Evolutionary conservation across 352 stramenopile species (phyloP).

Genomic region (Elongisporangium anandrum): DNA sequence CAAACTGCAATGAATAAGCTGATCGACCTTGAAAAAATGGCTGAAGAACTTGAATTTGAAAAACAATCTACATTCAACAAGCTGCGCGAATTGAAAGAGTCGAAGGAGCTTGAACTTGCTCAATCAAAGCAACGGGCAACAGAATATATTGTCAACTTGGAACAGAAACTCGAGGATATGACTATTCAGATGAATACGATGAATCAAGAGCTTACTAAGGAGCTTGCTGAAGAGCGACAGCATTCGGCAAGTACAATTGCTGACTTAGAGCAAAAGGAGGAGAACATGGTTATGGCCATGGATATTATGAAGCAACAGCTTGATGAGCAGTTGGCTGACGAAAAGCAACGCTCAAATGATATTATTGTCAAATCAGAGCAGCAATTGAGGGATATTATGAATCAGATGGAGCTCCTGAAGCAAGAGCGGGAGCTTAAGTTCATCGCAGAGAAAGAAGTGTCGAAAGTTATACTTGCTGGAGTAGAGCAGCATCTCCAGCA

Average conservation of each 20-base stretch:
- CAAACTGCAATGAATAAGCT: background rate
- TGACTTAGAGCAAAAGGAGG: background rate
- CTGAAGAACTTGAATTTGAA: background rate
- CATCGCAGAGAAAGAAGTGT: background rate
- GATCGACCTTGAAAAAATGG: background rate
- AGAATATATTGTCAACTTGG: background rate
- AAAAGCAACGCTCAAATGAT: background rate
- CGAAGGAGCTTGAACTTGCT: background rate
- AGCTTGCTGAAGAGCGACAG: background rate
- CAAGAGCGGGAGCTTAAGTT: background rate
- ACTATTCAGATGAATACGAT: background rate
- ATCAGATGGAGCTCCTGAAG: background rate
- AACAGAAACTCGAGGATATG: background rate
- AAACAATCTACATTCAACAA: background rate
- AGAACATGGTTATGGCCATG: background rate
- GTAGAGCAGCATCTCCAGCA: constrained; percentile 1
- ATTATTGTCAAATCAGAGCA: background rate
- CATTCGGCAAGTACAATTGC: background rate
- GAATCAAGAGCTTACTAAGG: background rate
- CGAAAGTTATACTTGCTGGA: background rate
- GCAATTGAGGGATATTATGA: background rate
- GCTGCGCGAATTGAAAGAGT: background rate
- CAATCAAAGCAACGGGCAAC: background rate
- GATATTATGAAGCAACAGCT: background rate
- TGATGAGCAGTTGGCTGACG: background rate